A percentile compares a stretch with the other conserved stretches of the same genome.
phyloP scores from a whole-genome alignment of 345 rosid species.

The Dimocarpus longan region DNA sequence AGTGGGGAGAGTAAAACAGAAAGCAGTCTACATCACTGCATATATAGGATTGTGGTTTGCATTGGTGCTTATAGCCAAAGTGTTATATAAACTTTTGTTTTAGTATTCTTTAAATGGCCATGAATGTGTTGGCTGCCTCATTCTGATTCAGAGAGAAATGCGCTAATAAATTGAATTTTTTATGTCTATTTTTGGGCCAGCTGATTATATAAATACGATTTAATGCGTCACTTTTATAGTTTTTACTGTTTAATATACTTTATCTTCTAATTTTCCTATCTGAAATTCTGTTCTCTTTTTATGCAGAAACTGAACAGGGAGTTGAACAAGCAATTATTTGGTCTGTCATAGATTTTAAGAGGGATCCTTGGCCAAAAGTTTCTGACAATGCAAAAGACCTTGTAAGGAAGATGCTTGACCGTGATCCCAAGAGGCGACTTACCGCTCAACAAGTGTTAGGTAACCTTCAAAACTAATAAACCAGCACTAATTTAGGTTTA shows the following conservation, averaged over 20 bases:
- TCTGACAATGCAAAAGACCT: conserved; percentile 89
- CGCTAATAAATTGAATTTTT: not conserved
- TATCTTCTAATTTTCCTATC: not conserved
- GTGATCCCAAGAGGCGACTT: conserved; percentile 81
- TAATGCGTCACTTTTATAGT: not conserved
- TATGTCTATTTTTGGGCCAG: not conserved
- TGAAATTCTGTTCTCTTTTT: conserved; percentile 10
- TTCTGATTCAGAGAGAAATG: not conserved
- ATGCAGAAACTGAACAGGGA: conserved; percentile 97
- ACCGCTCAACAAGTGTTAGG: conserved; percentile 98
- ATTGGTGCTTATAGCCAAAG: not conserved
- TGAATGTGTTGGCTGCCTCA: not conserved
- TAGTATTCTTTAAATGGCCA: not conserved
- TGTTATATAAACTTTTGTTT: not conserved
- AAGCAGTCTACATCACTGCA: not conserved
- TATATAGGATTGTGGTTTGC: not conserved
- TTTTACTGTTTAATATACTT: not conserved
- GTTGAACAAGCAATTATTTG: conserved; percentile 93
- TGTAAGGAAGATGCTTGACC: conserved; percentile 90
- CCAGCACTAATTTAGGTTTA: not conserved
- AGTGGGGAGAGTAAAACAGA: not conserved
- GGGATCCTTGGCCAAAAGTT: conserved; percentile 99
- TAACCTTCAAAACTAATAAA: conserved; percentile 26
- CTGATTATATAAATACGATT: not conserved
- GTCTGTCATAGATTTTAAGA: conserved; percentile 75